A percentile compares a stretch with the other conserved stretches of the same genome.
phyloP scores from a whole-genome alignment of 2,329 filamentous ascomycete species.

The Bipolaris gigantea region DNA sequence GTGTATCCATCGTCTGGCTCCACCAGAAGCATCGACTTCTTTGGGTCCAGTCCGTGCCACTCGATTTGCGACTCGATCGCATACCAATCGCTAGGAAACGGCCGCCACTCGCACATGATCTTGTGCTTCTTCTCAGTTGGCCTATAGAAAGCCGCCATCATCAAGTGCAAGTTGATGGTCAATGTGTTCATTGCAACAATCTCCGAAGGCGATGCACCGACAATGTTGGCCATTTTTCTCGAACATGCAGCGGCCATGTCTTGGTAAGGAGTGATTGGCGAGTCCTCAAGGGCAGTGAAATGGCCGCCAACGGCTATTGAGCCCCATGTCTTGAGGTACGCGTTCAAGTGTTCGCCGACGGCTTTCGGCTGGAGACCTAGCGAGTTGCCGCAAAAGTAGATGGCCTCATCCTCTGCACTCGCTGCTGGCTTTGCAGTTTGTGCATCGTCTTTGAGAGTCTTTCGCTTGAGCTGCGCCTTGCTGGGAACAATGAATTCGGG shows the following conservation, averaged over 20 bases:
- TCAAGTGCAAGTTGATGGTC: conserved; percentile 78
- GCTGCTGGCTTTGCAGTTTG: conserved; percentile 31
- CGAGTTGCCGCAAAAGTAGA: conserved; percentile 90
- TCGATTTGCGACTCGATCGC: conserved; percentile 79
- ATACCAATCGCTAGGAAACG: conserved; percentile 87
- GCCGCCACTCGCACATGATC: conserved; percentile 82
- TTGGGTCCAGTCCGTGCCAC: conserved; percentile 67
- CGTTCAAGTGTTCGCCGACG: conserved; percentile 65
- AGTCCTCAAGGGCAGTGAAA: conserved; percentile 69
- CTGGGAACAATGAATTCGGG: conserved; percentile 77
- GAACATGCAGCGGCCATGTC: conserved; percentile 75
- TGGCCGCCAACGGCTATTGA: conserved; percentile 82
- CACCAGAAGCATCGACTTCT: conserved; percentile 70
- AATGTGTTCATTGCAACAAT: conserved; percentile 87
- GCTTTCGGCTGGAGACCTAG: conserved; percentile 78
- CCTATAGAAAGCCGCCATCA: conserved; percentile 82
- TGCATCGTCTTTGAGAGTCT: conserved; percentile 48
- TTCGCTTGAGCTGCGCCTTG: conserved; percentile 69
- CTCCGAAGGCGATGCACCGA: conserved; percentile 72
- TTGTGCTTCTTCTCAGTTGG: conserved; percentile 69
- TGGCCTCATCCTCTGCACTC: conserved; percentile 52
- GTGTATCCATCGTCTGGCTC: conserved; percentile 64
- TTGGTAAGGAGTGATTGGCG: conserved; percentile 72
- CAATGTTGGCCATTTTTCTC: conserved; percentile 68
- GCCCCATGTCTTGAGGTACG: conserved; percentile 80